Conservation (phyloP, 257 asterid genomes). For the Striga asiatica region DNA sequence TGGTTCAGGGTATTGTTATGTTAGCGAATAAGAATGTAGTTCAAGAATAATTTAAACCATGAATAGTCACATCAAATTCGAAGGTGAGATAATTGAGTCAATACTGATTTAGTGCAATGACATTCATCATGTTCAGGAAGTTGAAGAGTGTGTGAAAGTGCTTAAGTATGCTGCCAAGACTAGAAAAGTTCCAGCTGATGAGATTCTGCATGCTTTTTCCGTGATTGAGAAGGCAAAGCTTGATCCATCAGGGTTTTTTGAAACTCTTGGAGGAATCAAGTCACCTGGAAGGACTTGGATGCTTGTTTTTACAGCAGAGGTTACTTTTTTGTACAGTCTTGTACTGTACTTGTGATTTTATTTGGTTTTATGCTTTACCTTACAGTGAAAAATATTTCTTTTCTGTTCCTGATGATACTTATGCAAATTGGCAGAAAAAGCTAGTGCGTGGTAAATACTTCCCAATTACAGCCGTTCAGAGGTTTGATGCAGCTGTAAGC, state of each 20-base stretch:
- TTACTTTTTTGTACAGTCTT: slow-evolving; percentile 10
- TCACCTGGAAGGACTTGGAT: slow-evolving; percentile 97
- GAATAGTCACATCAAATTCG: background rate
- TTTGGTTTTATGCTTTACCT: background rate
- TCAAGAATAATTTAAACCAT: background rate
- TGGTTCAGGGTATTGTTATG: no score
- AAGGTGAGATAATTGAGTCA: background rate
- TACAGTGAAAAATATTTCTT: no score
- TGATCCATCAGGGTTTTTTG: slow-evolving; percentile 59
- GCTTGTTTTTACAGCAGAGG: slow-evolving; percentile 93
- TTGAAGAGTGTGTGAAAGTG: slow-evolving; percentile 54
- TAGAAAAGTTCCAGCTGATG: slow-evolving; percentile 47
- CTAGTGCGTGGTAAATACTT: slow-evolving; percentile 59
- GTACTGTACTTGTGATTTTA: background rate
- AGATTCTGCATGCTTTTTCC: slow-evolving; percentile 58
- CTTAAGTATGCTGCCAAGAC: slow-evolving; percentile 86
- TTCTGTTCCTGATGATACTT: background rate
- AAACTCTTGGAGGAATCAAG: slow-evolving; percentile 76
- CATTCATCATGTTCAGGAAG: slow-evolving; percentile 37
- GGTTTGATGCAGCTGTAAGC: slow-evolving; percentile 95
- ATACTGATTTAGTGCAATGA: background rate
- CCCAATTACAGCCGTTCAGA: slow-evolving; percentile 91
- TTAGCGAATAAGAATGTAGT: no score
- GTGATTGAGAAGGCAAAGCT: slow-evolving; percentile 75
- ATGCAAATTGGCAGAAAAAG: slow-evolving; percentile 42